Evolutionary conservation across 208 protist genomes (phyloP).

Genomic region (Angomonas ambiguus): DNA sequence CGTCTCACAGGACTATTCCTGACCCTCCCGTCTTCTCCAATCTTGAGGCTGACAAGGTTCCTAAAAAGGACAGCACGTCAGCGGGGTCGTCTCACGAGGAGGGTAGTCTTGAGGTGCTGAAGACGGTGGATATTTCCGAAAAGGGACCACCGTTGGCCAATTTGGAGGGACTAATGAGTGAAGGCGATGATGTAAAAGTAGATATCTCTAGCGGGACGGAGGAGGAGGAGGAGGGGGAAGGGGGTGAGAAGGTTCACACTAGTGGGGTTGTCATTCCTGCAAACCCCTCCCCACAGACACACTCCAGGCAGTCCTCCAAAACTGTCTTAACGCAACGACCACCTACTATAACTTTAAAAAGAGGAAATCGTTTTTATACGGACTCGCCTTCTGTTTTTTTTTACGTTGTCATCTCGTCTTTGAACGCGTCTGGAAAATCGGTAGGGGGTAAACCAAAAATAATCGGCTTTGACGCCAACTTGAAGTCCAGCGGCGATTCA

Average conservation of each 20-base stretch:
- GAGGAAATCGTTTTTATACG: constrained; percentile 16
- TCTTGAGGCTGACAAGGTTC: too few relatives aligned
- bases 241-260: too few relatives aligned
- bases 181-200: too few relatives aligned
- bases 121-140: not conserved
- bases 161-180: too few relatives aligned
- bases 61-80: not conserved
- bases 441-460: not conserved
- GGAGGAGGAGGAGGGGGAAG: too few relatives aligned
- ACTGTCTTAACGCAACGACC: not conserved
- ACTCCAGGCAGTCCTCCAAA: not conserved
- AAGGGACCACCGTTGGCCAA: not conserved
- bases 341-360: constrained; percentile 12
- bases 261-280: too few relatives aligned
- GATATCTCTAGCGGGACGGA: too few relatives aligned
- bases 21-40: not conserved
- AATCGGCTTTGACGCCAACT: constrained; percentile 11
- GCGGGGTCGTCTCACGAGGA: not conserved
- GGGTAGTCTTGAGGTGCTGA: not conserved
- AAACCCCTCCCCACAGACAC: not conserved
- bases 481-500: not conserved
- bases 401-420: not conserved
- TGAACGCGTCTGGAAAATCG: not conserved
- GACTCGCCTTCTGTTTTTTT: constrained; percentile 17
- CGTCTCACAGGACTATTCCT: not conserved